Conservation (phyloP, 2,329 filamentous ascomycete species). For the Diaporthe amygdali region DNA sequence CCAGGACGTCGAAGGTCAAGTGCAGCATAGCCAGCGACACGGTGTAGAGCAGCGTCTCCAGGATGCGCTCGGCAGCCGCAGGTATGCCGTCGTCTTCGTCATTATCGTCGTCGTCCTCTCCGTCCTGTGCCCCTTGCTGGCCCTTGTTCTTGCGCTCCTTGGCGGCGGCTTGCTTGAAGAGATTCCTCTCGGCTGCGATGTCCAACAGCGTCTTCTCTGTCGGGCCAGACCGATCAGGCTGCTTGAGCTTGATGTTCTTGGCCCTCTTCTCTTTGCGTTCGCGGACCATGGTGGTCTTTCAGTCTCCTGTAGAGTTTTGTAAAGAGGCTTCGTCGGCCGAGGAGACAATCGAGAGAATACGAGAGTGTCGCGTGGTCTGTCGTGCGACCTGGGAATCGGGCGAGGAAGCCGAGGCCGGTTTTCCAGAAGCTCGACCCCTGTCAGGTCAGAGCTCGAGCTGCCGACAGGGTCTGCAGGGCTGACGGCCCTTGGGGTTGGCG, state of each 20-base stretch:
- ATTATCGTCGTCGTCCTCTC: constrained; percentile 30
- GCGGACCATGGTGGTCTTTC: constrained; percentile 46
- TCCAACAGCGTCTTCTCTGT: constrained; percentile 74
- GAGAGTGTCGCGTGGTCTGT: constrained; percentile 2
- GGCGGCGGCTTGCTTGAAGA: constrained; percentile 56
- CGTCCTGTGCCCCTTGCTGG: constrained; percentile 25
- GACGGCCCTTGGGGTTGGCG: neutral
- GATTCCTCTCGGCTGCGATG: constrained; percentile 68
- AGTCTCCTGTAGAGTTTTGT: neutral
- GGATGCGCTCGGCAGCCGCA: constrained; percentile 53
- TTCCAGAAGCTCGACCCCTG: constrained; percentile 13
- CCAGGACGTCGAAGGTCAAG: constrained; percentile 79
- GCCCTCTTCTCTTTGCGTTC: constrained; percentile 55
- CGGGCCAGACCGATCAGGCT: constrained; percentile 71
- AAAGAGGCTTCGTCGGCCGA: neutral
- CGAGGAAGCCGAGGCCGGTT: neutral
- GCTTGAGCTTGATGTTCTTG: constrained; percentile 63
- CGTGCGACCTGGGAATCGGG: neutral
- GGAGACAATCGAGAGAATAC: neutral
- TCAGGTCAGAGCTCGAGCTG: neutral
- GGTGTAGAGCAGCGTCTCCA: constrained; percentile 64
- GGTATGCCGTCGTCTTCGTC: constrained; percentile 42
- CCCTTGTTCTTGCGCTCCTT: constrained; percentile 42
- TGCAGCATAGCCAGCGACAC: constrained; percentile 73
- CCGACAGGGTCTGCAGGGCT: neutral